Base-by-base conservation (phyloP, 2,329 filamentous ascomycete genomes). In the Aspergillus flavus region DNA sequence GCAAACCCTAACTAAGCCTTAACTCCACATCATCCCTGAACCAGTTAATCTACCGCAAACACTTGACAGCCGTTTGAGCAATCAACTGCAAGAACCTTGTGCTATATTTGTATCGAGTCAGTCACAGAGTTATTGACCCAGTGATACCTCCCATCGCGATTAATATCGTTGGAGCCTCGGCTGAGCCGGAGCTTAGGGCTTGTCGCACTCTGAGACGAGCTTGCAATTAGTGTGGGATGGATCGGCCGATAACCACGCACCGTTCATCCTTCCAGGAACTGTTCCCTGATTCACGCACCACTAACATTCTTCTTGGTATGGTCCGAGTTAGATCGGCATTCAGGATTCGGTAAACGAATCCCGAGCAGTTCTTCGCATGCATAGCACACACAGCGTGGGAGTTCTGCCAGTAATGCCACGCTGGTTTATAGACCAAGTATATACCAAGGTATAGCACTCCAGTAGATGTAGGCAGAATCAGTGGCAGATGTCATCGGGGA, bases 171-270 rank as follows among this genome's bases (percentile, higher is more conserved):
- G 19, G 16, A 19, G 23, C 26, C 48, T 6, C 26, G 48, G 26
- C 6, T 32, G 48, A 52, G 26, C 48, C 19, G 16, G 28, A 39
- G 11, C 9, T 4, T 55, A 39, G 52, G 52, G 32, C 11, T 12
- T 55, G 52, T 41, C 32, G 52, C 52, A 55, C n/a, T 55, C 32
- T 55, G 52, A 55, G 52, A 55, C 52, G 4, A 39, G 21, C 52
- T 41, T 26, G 32, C 52, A 16, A 39, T 26, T 54, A 54, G 30
- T 4, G 52, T 36, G 21, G 34, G 48, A 39, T 55, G 6, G 34
- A 39, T 55, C 52, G 52, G n/a, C 52, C 32, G 52, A 55, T 41
- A 26, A 5, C 46, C 26, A 52, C 14, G 19, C 46, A 30, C 26
- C 23, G 32, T 55, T 55, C 52, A 55, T 55, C 52, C 52, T 55